Evolutionary conservation across 2,329 filamentous ascomycete species (phyloP).

Genomic region (Epichloe aotearoae): DNA sequence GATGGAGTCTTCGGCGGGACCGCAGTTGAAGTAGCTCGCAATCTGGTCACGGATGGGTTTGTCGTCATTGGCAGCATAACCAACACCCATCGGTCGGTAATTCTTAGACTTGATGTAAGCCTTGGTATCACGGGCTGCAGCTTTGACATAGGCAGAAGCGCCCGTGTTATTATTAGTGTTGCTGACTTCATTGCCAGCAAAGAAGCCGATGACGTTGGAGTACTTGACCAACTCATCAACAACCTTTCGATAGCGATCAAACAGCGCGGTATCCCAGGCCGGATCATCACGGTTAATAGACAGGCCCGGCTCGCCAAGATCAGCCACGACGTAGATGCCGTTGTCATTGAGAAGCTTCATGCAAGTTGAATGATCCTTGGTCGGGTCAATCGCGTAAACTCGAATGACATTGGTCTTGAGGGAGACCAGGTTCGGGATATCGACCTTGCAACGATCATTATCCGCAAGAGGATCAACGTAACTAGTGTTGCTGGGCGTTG

Average conservation of each 20-base stretch:
- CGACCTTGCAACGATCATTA: slow-evolving; percentile 57
- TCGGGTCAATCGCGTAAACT: slow-evolving; percentile 84
- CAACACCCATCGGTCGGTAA: slow-evolving; percentile 69
- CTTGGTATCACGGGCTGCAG: slow-evolving; percentile 92
- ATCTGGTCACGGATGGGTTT: slow-evolving; percentile 67
- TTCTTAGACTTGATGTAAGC: slow-evolving; percentile 75
- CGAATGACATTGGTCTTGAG: slow-evolving; percentile 87
- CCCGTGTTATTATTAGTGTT: slow-evolving; percentile 80
- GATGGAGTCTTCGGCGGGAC: slow-evolving; percentile 49
- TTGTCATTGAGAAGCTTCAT: slow-evolving; percentile 72
- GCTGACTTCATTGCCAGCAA: slow-evolving; percentile 95
- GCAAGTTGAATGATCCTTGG: slow-evolving; percentile 63
- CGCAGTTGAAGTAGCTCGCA: slow-evolving; percentile 92
- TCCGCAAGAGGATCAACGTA: slow-evolving; percentile 81
- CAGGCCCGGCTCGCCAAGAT: slow-evolving; percentile 65
- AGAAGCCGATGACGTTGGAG: slow-evolving; percentile 91
- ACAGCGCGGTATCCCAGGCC: slow-evolving; percentile 67
- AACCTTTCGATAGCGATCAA: slow-evolving; percentile 68
- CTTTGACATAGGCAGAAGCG: slow-evolving; percentile 92
- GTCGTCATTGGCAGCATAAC: slow-evolving; percentile 94
- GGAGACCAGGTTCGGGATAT: slow-evolving; percentile 67
- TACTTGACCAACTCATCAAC: slow-evolving; percentile 73
- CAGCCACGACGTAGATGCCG: slow-evolving; percentile 91
- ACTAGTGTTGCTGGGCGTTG: slow-evolving; percentile 30
- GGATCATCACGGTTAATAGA: slow-evolving; percentile 80